Conservation (phyloP, 2,329 filamentous ascomycete species). For the Xylaria sp. region DNA sequence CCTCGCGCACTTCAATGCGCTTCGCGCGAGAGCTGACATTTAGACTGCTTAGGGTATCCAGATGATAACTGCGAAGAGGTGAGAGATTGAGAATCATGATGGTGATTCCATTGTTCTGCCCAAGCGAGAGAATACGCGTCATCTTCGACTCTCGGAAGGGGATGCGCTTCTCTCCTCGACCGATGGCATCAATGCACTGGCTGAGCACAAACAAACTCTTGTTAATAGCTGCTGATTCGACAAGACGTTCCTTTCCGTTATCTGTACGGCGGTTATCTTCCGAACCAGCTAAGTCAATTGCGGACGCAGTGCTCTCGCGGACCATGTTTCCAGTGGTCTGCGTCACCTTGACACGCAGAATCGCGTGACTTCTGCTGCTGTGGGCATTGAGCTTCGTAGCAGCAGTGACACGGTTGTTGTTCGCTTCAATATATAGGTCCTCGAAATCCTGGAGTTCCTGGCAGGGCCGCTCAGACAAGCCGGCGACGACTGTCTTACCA, state of each 20-base stretch:
- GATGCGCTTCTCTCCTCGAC: conserved; percentile 66
- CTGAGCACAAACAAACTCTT: conserved; percentile 93
- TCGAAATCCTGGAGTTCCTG: conserved; percentile 86
- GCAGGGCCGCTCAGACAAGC: conserved; percentile 76
- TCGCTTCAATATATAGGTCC: conserved; percentile 81
- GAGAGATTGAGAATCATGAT: conserved; percentile 96
- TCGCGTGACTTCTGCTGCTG: conserved; percentile 83
- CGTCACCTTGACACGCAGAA: conserved; percentile 82
- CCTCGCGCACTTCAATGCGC: conserved; percentile 90
- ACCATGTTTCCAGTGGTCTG: conserved; percentile 65
- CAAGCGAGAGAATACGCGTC: conserved; percentile 86
- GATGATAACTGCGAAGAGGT: conserved; percentile 84
- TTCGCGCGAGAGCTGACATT: conserved; percentile 95
- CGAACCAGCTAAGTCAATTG: conserved; percentile 90
- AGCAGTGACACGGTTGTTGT: conserved; percentile 82
- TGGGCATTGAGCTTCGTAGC: conserved; percentile 90
- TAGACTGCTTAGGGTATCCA: conserved; percentile 87
- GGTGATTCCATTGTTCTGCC: conserved; percentile 91
- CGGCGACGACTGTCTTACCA: conserved; percentile 81
- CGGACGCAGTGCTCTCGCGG: conserved; percentile 77
- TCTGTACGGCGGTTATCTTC: conserved; percentile 94
- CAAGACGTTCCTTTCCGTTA: conserved; percentile 83
- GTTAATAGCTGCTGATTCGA: conserved; percentile 97
- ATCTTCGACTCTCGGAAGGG: conserved; percentile 96
- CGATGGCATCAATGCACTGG: conserved; percentile 93